Evolutionary conservation across 2,329 filamentous ascomycete species (phyloP), one percentile per base, ranked within the genome.

Genomic region (Spiromastix sp.): DNA sequence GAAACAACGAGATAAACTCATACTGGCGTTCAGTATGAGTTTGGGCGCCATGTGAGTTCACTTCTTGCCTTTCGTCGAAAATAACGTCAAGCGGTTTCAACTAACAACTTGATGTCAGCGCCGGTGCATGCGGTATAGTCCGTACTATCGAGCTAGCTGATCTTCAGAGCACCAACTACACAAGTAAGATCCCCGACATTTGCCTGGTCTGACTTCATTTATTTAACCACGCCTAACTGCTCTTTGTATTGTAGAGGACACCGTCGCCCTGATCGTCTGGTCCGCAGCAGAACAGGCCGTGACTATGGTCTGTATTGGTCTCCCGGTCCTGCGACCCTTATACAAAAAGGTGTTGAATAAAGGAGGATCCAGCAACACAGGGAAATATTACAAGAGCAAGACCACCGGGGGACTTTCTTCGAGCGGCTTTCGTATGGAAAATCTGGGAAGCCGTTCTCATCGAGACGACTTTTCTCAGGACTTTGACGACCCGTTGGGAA

Each of bases 11-110:
- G 59, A 61, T 15, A 63, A 61, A 35, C 45, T 60, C 15, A 51
- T 54, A 3, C 52, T 63, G 6, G 53, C 51, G 1, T 35, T 54
- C 7, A 56, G 55, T 9, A 52, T 63, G 45, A 61, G 58, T 32
- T 47, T 63, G 20, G 57, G 55, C 7, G 41, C 56, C 5, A 50
- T 57, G 47, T 54, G 13, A 7, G 22, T 10, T 25, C 9, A 25
- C 10, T 25, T 9, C 22, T 12, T 12, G 9, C 12, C 10, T 2
- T 12, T 12, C 22, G 9, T 2, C 22, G 10, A 3, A 10, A 10
- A 2, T 25, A 25, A 10, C 12, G 9, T 2, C 22, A 25, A n/a
- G n/a, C n/a, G n/a, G n/a, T n/a, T n/a, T 25, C 10, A 10, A 25
- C 22, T 25, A 10, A 25, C 22, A 25, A 10, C 12, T 10, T 9